A percentile compares a stretch with the other conserved stretches of the same genome.
phyloP scores from a whole-genome alignment of 495 filamentous ascomycete species.

The Sordaria brevicollis region DNA sequence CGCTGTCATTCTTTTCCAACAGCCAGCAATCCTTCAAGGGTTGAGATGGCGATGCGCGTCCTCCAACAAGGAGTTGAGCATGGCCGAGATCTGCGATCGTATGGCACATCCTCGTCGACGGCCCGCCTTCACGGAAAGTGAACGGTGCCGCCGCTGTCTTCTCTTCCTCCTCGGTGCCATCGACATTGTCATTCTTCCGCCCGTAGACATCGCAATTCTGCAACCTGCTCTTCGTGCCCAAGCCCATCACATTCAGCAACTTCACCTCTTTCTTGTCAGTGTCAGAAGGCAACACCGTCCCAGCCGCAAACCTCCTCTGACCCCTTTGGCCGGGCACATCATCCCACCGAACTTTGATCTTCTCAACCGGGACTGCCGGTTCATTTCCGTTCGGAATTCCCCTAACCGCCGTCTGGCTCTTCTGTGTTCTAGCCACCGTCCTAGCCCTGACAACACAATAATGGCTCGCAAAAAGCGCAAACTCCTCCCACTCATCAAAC shows the following conservation, averaged over 20 bases:
- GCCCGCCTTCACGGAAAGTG: constrained; percentile 24
- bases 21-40: constrained; percentile 66
- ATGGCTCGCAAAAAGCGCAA: constrained; percentile 74
- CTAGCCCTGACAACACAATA: constrained; percentile 71
- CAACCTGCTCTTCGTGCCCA: constrained; percentile 50
- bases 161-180: neutral
- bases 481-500: constrained; percentile 96
- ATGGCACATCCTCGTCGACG: constrained; percentile 61
- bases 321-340: constrained; percentile 23
- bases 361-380: neutral
- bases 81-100: constrained; percentile 51
- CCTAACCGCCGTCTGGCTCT: neutral
- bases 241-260: constrained; percentile 43
- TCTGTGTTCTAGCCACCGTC: constrained; percentile 3
- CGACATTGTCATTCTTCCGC: constrained; percentile 8
- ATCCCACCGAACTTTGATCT: constrained; percentile 12
- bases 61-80: constrained; percentile 59
- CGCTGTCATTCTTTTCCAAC: constrained; percentile 27
- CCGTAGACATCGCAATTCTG: constrained; percentile 51
- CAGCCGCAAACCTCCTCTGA: constrained; percentile 32
- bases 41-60: constrained; percentile 60
- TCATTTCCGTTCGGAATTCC: neutral
- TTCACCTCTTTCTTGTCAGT: constrained; percentile 6
- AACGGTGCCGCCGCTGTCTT: constrained; percentile 2
- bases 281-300: constrained; percentile 15